Base-by-base conservation (phyloP, 2,329 filamentous ascomycete genomes). In the Gliomastix tumulicola region DNA sequence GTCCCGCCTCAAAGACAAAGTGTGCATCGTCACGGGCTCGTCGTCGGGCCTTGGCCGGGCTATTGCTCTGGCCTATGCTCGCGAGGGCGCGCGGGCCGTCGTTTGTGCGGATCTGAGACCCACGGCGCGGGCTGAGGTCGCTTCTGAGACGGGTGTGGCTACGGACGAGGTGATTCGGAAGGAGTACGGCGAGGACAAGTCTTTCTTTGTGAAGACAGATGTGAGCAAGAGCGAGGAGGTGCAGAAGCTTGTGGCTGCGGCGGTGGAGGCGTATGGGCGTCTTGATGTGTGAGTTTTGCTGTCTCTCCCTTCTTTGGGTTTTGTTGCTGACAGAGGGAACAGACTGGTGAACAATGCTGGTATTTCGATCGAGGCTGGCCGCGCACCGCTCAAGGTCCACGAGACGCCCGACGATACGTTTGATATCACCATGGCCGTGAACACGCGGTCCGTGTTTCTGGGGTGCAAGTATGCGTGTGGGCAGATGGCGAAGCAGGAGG, bases 401-500 rank as follows among this genome's bases (percentile, higher is more conserved):
- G 47, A 68, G 35, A 62, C 63, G 4, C 43, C 55, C 0, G 67
- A 73, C 25, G 51, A 56, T 0, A 56, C 54, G 1, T 78, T 65
- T 56, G 66, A 77, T 27, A 30, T 39, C 3, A 60, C 55, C 0
- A 59, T 64, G 48, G 49, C 48, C 2, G 49, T 66, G 12, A 66
- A 67, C 30, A 38, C 46, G 7, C 59, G 51, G 11, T 58, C 56
- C 1, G 54, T 63, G 4, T 66, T 64, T 34, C 46, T 66, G 4
- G 53, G 55, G 0, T 63, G 54, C 39, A 75, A 73, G 34, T 68
- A 65, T 41, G 65, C 64, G 2, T 50, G 58, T 2, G 38, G 41
- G 1, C 71, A 74, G 41, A 74, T 77, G 68, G 50, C 73, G 10
- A 52, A 54, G 7, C 74, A 78, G 41, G 53, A 62, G 0, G 58